Conservation (phyloP, 257 asterid species). For the Vinca minor region DNA sequence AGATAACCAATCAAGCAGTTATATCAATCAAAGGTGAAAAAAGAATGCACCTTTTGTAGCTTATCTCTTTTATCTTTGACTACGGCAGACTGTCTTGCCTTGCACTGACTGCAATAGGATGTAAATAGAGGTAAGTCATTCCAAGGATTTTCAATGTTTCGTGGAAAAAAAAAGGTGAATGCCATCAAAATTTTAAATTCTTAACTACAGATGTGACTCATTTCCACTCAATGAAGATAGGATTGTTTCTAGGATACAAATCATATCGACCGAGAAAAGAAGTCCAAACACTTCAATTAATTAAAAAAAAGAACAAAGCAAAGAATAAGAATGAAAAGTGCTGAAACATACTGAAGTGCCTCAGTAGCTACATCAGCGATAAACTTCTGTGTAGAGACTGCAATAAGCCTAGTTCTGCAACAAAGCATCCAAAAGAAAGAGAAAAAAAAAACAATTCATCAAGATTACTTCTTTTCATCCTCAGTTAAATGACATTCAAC, state of each 20-base stretch:
- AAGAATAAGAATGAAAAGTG: neutral
- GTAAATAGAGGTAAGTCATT: constrained; percentile 12
- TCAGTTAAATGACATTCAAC: neutral
- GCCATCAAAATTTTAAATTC: neutral
- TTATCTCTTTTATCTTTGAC: constrained; percentile 88
- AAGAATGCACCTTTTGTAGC: constrained; percentile 69
- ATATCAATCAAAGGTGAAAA: no score
- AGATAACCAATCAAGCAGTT: no score
- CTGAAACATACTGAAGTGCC: constrained; percentile 79
- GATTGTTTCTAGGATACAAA: neutral
- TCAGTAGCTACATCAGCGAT: constrained; percentile 95
- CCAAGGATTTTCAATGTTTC: no score
- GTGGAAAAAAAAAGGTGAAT: neutral
- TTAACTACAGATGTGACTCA: neutral
- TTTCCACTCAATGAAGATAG: neutral
- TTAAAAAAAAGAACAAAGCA: neutral
- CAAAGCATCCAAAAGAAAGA: constrained; percentile 2
- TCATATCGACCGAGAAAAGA: neutral
- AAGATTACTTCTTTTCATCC: neutral
- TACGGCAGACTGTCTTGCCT: constrained; percentile 76
- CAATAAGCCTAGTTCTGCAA: constrained; percentile 88
- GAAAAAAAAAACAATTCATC: neutral
- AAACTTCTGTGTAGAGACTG: constrained; percentile 98
- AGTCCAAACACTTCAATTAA: no score
- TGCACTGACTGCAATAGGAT: constrained; percentile 63